Conservation (phyloP, 768 basidiomycete species). For the Mrakia gelida region DNA sequence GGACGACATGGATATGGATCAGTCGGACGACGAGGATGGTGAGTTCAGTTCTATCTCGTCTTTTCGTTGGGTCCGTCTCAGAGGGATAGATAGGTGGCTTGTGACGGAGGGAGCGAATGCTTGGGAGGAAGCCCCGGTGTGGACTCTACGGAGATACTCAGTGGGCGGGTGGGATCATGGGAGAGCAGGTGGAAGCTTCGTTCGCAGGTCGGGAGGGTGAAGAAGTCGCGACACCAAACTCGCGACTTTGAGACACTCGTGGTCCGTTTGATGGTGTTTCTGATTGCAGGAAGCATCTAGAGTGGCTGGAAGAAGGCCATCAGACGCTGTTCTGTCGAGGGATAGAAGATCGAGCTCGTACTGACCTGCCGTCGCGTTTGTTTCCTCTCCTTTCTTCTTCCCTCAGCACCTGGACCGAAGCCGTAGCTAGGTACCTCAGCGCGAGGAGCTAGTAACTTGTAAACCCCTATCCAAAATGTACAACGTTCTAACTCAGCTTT, state of each 20-base stretch:
- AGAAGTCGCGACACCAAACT: no score
- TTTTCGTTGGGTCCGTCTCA: not conserved
- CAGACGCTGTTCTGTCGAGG: not conserved
- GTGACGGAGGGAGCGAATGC: no score
- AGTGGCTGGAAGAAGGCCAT: not conserved
- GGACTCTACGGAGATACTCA: no score
- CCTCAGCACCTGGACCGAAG: conserved; percentile 10
- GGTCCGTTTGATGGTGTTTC: not conserved
- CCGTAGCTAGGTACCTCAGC: not conserved
- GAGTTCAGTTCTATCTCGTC: not conserved
- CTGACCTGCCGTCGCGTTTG: not conserved
- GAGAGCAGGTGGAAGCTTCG: no score
- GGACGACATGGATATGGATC: conserved; percentile 21
- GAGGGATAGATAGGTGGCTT: not conserved
- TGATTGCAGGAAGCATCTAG: not conserved
- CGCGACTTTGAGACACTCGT: no score
- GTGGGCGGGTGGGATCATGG: no score
- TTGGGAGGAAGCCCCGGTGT: no score
- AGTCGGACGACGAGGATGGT: conserved; percentile 17
- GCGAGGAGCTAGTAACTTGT: not conserved
- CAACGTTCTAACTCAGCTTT: not conserved
- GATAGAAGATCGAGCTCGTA: not conserved
- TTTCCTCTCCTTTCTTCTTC: not conserved
- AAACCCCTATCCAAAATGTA: not conserved
- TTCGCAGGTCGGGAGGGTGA: no score